Conservation (phyloP, 1,284 basidiomycete genomes). For the Chiua sp. region DNA sequence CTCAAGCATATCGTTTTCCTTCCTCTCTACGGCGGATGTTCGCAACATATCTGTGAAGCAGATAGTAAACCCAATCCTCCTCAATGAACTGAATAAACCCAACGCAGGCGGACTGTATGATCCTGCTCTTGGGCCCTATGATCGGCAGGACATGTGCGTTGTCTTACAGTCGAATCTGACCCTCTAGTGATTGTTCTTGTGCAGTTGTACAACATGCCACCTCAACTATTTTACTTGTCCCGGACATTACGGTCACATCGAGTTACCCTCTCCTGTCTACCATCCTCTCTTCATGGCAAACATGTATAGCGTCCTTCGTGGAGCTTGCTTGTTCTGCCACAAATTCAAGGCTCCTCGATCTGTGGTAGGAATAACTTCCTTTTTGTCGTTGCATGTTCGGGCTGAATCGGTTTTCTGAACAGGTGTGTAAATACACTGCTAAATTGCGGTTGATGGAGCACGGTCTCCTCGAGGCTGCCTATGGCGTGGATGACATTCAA, state of each 20-base stretch:
- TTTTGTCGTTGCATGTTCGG: conserved; percentile 7
- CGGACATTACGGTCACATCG: conserved; percentile 99
- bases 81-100: conserved; percentile 94
- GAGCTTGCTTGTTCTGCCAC: conserved; percentile 97
- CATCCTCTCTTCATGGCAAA: conserved; percentile 98
- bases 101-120: conserved; percentile 96
- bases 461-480: conserved; percentile 86
- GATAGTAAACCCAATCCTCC: conserved; percentile 91
- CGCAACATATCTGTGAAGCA: conserved; percentile 96
- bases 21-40: conserved; percentile 92
- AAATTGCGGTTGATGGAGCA: conserved; percentile 91
- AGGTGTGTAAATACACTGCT: conserved; percentile 86
- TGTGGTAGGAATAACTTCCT: conserved; percentile 58
- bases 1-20: conserved; percentile 91
- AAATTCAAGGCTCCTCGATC: conserved; percentile 84
- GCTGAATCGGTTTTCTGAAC: conserved; percentile 18
- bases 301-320: conserved; percentile 88
- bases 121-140: conserved; percentile 92
- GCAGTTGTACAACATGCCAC: conserved; percentile 92
- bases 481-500: conserved; percentile 73
- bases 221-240: conserved; percentile 95
- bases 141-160: conserved; percentile 86
- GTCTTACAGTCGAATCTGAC: not conserved
- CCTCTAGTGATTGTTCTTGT: conserved; percentile 9
- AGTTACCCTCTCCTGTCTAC: conserved; percentile 94